Conservation (phyloP, 495 filamentous ascomycete genomes). For the Penicillium antarcticum region DNA sequence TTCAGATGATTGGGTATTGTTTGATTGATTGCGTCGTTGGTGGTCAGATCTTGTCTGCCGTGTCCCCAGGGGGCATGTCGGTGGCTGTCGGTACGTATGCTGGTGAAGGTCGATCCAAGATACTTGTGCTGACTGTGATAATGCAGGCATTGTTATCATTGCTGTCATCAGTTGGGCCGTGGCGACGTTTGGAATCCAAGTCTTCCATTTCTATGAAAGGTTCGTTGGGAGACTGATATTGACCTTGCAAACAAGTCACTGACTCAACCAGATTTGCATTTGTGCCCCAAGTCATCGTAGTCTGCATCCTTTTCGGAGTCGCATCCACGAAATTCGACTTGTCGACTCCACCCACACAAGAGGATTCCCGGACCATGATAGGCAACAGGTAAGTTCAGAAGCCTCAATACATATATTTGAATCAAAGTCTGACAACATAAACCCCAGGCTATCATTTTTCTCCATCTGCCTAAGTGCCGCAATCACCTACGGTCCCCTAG, state of each 20-base stretch:
- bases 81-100: conserved; percentile 56
- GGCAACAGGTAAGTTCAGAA: conserved; percentile 47
- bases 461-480: conserved; percentile 61
- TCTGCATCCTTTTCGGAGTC: conserved; percentile 65
- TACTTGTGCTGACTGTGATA: conserved; percentile 1
- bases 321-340: conserved; percentile 64
- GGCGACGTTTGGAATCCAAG: conserved; percentile 68
- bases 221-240: conserved; percentile 22
- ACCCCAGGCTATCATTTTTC: conserved; percentile 60
- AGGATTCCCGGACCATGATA: conserved; percentile 48
- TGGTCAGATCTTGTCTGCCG: conserved; percentile 72
- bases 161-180: conserved; percentile 64
- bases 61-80: conserved; percentile 58
- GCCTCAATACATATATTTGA: not conserved
- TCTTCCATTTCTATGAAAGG: conserved; percentile 71
- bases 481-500: conserved; percentile 59
- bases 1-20: conserved; percentile 69
- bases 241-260: not conserved
- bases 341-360: conserved; percentile 40
- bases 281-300: conserved; percentile 61
- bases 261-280: conserved; percentile 54
- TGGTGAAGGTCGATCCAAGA: no score
- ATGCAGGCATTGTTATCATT: conserved; percentile 63
- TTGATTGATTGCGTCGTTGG: conserved; percentile 69
- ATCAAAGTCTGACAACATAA: not conserved